Conservation (phyloP, 164 flowering plant genomes). For the Echeveria elegans region DNA sequence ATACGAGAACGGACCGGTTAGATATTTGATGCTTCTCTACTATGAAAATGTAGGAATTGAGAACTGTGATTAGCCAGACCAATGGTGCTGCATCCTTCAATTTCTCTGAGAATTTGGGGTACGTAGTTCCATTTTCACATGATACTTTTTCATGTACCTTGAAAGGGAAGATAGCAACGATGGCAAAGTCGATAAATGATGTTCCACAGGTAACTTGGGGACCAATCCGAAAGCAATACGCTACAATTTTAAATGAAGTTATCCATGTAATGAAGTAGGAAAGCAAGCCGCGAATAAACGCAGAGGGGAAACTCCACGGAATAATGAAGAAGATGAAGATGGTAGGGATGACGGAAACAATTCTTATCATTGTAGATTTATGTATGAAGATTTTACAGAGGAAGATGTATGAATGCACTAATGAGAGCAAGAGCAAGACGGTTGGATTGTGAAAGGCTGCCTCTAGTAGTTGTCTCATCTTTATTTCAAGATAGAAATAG, state of each 20-base stretch:
- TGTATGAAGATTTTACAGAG: background rate
- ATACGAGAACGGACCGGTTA: background rate
- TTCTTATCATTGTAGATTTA: background rate
- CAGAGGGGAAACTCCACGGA: conserved; percentile 12
- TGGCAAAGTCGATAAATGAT: background rate
- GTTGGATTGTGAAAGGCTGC: conserved; percentile 4
- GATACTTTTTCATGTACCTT: background rate
- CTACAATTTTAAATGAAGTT: conserved; percentile 12
- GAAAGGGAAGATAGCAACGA: conserved; percentile 3
- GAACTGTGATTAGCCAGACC: background rate
- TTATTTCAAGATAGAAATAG: background rate
- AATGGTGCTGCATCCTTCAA: background rate
- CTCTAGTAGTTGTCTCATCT: background rate
- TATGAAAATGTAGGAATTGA: background rate
- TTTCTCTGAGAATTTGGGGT: background rate
- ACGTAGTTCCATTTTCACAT: background rate
- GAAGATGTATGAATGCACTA: conserved; percentile 4
- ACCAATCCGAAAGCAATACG: conserved; percentile 4
- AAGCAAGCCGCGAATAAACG: background rate
- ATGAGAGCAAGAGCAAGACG: conserved; percentile 4
- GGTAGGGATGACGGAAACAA: background rate
- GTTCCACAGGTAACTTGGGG: background rate
- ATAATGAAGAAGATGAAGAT: conserved; percentile 8
- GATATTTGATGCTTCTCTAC: background rate
- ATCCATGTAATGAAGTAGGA: conserved; percentile 14